phyloP scores from a whole-genome alignment of 148 eudicot species.

The Silene conica region DNA sequence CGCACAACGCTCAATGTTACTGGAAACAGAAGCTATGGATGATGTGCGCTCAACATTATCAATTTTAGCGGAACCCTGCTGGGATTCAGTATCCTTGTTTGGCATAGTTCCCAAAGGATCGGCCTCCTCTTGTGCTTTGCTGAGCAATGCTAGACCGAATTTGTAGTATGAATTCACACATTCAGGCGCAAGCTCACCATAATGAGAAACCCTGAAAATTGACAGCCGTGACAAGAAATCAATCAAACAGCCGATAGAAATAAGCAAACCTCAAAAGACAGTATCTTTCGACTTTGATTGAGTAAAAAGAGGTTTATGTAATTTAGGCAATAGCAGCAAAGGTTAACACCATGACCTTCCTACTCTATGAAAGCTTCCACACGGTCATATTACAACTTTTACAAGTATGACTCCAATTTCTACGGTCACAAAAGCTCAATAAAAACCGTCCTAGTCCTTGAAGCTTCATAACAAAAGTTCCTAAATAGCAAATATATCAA shows the following conservation, averaged over 20 bases:
- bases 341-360: neutral
- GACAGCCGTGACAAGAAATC: neutral
- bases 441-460: neutral
- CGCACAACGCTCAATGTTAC: constrained; percentile 36
- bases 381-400: too few relatives aligned
- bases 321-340: neutral
- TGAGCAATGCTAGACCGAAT: constrained; percentile 78
- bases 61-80: constrained; percentile 41
- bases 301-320: neutral
- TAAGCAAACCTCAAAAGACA: neutral
- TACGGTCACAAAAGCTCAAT: too few relatives aligned
- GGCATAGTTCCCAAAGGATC: constrained; percentile 77
- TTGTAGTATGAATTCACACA: constrained; percentile 71
- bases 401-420: too few relatives aligned
- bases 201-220: constrained; percentile 52
- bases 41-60: constrained; percentile 44
- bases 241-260: neutral
- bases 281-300: too few relatives aligned
- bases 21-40: constrained; percentile 56
- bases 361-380: neutral
- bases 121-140: constrained; percentile 95
- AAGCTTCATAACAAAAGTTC: neutral
- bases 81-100: constrained; percentile 68
- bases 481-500: neutral
- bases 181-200: constrained; percentile 89